Base-by-base conservation (phyloP, 148 eudicot species). In the Camellia granthamiana region DNA sequence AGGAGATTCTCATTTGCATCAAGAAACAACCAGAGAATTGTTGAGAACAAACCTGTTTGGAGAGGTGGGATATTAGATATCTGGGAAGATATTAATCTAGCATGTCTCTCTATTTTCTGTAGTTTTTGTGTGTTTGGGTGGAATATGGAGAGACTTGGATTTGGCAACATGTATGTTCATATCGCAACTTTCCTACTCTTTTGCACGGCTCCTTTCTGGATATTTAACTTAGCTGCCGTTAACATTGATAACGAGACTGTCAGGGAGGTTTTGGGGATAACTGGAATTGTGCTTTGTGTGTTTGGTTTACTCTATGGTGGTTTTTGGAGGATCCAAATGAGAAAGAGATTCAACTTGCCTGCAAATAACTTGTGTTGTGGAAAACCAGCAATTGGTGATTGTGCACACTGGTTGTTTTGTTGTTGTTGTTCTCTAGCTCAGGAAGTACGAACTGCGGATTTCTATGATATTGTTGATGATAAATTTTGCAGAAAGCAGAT, bases 71-170 rank as follows among this genome's bases (percentile, higher is more conserved):
- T 94, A 44, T 79, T 92, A 67, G 93, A 94, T 77, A 76, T 94
- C 44, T 92, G 98, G 98, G 88, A 94, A 49, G 97, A 94, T 80
- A 87, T 90, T n/a, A 90, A 92, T 23, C 78, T 86, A 54, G 93
- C 97, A 0, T 91, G 83, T 81, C 90, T 92, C 43, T 94, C 97
- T 7, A 55, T 94, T 21, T 94, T 89, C 68, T 94, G 98, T 79
- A 77, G 85, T 46, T 91, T 89, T 80, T 94, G 98, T 82, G 95
- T 92, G 77, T 94, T 92, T 19, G 98, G 98, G n/a, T 92, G 98
- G 98, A 92, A 94, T 65, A 91, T 90, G 98, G 98, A 92, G 88
- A 90, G 95, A 73, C 90, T 94, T 38, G 97, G 98, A 70, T 91
- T 92, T 55, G 97, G 98, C 1, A 94, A 94, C 86, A 90, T 87